Evolutionary conservation across 768 basidiomycete species (phyloP).

Genomic region (Amanita polypyramis): DNA sequence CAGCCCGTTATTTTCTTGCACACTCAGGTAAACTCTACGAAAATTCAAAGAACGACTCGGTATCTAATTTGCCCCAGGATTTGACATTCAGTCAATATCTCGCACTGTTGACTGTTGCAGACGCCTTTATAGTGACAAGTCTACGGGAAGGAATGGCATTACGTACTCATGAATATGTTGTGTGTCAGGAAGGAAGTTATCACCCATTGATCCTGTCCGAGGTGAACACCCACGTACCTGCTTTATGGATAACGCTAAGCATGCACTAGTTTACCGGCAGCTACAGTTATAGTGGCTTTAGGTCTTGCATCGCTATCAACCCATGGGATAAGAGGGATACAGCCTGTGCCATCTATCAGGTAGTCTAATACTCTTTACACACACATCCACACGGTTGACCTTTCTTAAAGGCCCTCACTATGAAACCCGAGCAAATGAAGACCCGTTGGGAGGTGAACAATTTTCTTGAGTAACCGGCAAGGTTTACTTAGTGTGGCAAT

Average conservation of each 20-base stretch:
- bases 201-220: slow-evolving; percentile 74
- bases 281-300: slow-evolving; percentile 79
- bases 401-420: slow-evolving; percentile 48
- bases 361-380: slow-evolving; percentile 1
- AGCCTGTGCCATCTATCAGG: slow-evolving; percentile 63
- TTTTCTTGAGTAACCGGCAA: neutral
- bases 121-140: slow-evolving; percentile 78
- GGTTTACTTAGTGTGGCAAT: neutral
- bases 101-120: slow-evolving; percentile 70
- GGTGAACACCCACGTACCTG: slow-evolving; percentile 24
- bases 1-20: slow-evolving; percentile 83
- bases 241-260: neutral
- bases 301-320: slow-evolving; percentile 79
- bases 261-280: slow-evolving; percentile 65
- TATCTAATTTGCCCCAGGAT: slow-evolving; percentile 23
- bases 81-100: slow-evolving; percentile 82
- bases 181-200: slow-evolving; percentile 65
- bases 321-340: slow-evolving; percentile 83
- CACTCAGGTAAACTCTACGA: slow-evolving; percentile 32
- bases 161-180: slow-evolving; percentile 74
- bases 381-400: slow-evolving; percentile 6
- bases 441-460: slow-evolving; percentile 64
- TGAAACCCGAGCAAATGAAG: slow-evolving; percentile 62
- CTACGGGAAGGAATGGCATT: slow-evolving; percentile 86
- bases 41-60: neutral